A percentile compares a stretch with the other conserved stretches of the same genome.
These are phyloP conservation scores for Tylopilus balloui DNA, from an alignment of 768 basidiomycete genomes.

Conservation along the genomic window DNA sequence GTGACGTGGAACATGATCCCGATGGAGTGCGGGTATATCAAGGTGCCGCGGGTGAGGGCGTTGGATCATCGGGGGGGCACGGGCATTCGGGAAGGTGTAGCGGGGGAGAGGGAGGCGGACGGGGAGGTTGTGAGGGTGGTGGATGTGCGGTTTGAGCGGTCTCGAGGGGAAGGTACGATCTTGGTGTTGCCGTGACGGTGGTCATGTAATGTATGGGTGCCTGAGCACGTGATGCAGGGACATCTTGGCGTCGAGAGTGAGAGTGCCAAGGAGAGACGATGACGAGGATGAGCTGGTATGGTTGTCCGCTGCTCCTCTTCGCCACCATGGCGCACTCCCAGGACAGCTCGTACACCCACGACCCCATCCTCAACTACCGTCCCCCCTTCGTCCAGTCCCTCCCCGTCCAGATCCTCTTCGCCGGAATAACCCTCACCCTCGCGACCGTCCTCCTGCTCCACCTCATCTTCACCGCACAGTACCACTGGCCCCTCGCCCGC, in stretches of 20 bases:
- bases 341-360: slow-evolving; percentile 27
- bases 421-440: slow-evolving; percentile 81
- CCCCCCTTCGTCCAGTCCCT: slow-evolving; percentile 84
- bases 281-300: not conserved
- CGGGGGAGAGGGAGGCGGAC: slow-evolving; percentile 33
- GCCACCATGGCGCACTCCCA: slow-evolving; percentile 23
- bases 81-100: slow-evolving; percentile 21
- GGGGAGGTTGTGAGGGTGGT: slow-evolving; percentile 51
- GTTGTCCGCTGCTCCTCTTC: slow-evolving; percentile 5
- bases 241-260: too few species aligned
- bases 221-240: too few species aligned
- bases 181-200: slow-evolving; percentile 22
- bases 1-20: slow-evolving; percentile 68
- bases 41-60: slow-evolving; percentile 59
- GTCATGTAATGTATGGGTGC: too few species aligned
- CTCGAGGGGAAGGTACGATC: slow-evolving; percentile 13
- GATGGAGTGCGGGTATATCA: slow-evolving; percentile 66
- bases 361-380: slow-evolving; percentile 76
- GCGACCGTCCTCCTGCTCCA: slow-evolving; percentile 84
- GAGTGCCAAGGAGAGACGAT: not conserved
- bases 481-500: slow-evolving; percentile 91
- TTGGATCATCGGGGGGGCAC: slow-evolving; percentile 42
- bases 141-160: slow-evolving; percentile 44
- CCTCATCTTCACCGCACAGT: slow-evolving; percentile 91
- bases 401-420: slow-evolving; percentile 85